Conservation (phyloP, 805 yeast species). For the Ogataea neopini region DNA sequence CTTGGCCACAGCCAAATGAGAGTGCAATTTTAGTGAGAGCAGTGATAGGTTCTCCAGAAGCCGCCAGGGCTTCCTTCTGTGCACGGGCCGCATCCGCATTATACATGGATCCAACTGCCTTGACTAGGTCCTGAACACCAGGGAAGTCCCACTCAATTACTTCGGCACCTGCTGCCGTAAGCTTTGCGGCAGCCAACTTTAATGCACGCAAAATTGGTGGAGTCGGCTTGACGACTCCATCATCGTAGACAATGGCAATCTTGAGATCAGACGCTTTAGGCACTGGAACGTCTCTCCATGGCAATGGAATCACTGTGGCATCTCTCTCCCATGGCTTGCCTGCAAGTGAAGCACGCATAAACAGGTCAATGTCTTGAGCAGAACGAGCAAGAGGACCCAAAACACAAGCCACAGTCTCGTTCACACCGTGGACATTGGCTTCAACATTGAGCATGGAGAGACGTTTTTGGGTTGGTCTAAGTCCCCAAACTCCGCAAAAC, state of each 20-base stretch:
- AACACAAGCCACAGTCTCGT: conserved; percentile 48
- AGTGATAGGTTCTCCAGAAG: conserved; percentile 66
- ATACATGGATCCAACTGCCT: conserved; percentile 53
- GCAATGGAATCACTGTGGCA: conserved; percentile 46
- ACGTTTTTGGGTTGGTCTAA: conserved; percentile 52
- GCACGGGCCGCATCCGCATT: conserved; percentile 60
- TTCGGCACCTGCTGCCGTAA: conserved; percentile 55
- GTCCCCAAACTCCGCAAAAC: conserved; percentile 50
- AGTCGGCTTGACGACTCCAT: conserved; percentile 50
- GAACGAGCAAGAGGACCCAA: conserved; percentile 49
- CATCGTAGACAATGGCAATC: conserved; percentile 49
- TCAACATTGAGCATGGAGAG: conserved; percentile 43
- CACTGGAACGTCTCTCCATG: conserved; percentile 46
- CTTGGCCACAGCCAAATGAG: conserved; percentile 56
- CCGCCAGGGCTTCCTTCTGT: conserved; percentile 46
- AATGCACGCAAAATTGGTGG: conserved; percentile 48
- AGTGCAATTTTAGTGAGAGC: conserved; percentile 55
- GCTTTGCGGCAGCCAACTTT: conserved; percentile 48
- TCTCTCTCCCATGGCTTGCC: conserved; percentile 60
- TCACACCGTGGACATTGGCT: conserved; percentile 42
- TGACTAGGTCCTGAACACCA: conserved; percentile 53
- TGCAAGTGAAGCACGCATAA: conserved; percentile 46
- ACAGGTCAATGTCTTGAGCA: conserved; percentile 50
- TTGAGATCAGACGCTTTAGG: conserved; percentile 40
- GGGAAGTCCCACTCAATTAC: conserved; percentile 56